Base-by-base conservation (phyloP, 192 early-diverging fungal species). In the Cetraspora pellucida region DNA sequence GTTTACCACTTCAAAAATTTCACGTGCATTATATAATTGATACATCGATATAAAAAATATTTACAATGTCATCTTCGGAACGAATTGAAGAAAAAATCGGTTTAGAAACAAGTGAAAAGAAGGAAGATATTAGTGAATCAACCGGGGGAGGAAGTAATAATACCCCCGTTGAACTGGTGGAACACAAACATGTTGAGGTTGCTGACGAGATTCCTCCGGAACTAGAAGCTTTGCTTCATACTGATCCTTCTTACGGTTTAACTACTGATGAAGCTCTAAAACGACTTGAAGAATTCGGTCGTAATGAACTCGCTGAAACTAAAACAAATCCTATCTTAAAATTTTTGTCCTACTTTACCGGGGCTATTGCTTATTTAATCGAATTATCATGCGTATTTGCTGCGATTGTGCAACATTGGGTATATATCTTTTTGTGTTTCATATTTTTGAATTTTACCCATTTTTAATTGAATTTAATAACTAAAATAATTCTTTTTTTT, bases 311-410 rank as follows among this genome's bases (percentile, higher is more conserved):
- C 59, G 85, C 92, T 1, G 96, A 97, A 81, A 86, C 89, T 66
- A 95, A 93, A 82, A 91, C 88, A 10, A 96, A 94, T 81, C 92
- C 92, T 6, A 79, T 95, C 23, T 81, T 96, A 61, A 95, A 95
- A 82, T 95, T 96, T 77, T 83, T 95, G 30, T 83, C 85, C 13
- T 96, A 95, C 82, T 96, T 96, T 78, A 89, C 88, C 10, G 96
- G 96, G n/a, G 87, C 95, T 68, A 94, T 96, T 75, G 90, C 94
- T 30, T 94, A 92, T 81, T 84, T 97, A 59, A 93, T 97, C 64
- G 96, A 97, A 85, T 87, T 96, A 52, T 89, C 96, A 11, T 91
- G 89, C 79, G 90, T 97, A 47, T 87, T 96, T 54, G 90, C 93
- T 44, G 92, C 88, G 57, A 86, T 93, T 2, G 87, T 92, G 55